Evolutionary conservation across 1,284 basidiomycete species (phyloP).

Genomic region (Boletus holoroseus): DNA sequence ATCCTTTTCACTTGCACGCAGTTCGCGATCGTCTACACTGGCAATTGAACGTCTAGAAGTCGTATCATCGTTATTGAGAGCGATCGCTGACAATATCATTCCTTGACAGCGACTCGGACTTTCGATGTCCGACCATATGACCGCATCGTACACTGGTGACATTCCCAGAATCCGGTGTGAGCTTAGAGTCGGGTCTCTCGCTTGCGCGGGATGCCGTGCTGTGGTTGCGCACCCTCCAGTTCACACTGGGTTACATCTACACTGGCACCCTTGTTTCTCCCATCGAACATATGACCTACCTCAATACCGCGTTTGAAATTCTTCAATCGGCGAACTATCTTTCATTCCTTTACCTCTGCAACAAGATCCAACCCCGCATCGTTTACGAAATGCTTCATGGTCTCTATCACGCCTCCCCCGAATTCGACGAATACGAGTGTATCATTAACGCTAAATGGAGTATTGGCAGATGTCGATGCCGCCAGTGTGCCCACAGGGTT

Average conservation of each 20-base stretch:
- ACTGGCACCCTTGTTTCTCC: conserved; percentile 88
- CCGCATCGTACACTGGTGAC: conserved; percentile 20
- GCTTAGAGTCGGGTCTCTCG: conserved; percentile 61
- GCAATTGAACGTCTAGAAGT: conserved; percentile 1
- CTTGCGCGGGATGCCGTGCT: conserved; percentile 23
- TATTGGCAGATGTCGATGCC: conserved; percentile 72
- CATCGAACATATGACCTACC: conserved; percentile 92
- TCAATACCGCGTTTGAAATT: conserved; percentile 87
- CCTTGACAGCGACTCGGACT: conserved; percentile 20
- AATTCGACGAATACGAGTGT: conserved; percentile 68
- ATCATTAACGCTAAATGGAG: conserved; percentile 71
- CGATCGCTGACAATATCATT: no score
- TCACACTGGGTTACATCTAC: conserved; percentile 91
- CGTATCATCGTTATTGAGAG: no score
- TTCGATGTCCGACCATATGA: conserved; percentile 20
- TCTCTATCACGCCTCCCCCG: conserved; percentile 75
- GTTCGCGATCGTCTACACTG: conserved; percentile 1
- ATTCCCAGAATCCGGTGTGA: conserved; percentile 43
- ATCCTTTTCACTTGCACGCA: conserved; percentile 2
- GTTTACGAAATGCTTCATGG: conserved; percentile 86
- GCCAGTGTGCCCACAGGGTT: conserved; percentile 71
- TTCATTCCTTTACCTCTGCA: conserved; percentile 65
- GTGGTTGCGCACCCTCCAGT: conserved; percentile 56
- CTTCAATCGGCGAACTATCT: conserved; percentile 83
- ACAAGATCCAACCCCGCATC: conserved; percentile 77